Evolutionary conservation across 2,329 filamentous ascomycete species (phyloP), one percentile per base, ranked within the genome.

Genomic region (Thielaviopsis punctulata): DNA sequence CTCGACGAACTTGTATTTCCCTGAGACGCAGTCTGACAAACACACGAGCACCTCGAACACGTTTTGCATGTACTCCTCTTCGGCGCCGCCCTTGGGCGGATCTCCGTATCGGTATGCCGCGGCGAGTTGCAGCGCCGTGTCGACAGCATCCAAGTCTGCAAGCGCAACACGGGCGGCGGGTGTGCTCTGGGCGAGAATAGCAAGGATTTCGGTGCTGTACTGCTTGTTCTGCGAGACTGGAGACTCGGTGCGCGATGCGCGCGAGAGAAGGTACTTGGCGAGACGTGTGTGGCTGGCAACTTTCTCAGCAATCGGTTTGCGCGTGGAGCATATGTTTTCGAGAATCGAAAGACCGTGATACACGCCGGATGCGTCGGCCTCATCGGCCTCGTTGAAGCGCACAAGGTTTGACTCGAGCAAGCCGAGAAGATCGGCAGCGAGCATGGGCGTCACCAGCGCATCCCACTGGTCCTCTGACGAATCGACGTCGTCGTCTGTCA

Each of bases 61-160:
- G 58, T 98, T 95, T 65, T 94, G 87, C 62, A 93, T 85, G 63
- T 86, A 95, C 67, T 98, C 92, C 62, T 95, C 89, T 64, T 96
- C 92, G 49, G 92, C 82, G 27, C 82, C 80, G 54, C 88, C 86
- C 61, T 85, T 90, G 48, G 80, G 76, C 0, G 92, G 92, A 62
- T 98, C 89, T 48, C 81, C 77, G 68, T 84, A 85, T 53, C 92
- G 80, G 67, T 96, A 98, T 1, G 81, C 71, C 1, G 89, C 86
- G 0, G 93, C 76, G 0, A 94, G 73, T 65, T 93, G 87, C 13
- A 98, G 79, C 58, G 95, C 71, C 2, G 75, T 65, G 60, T 98
- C 90, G 7, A 92, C 73, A 0, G 84, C 83, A 56, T 94, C 81
- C 1, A 82, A 67, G 24, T 69, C 65, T 36, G 77, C 76, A 4